Percentiles rank a stretch among this genome's conserved stretches.
Evolutionary conservation across 75 land plant genomes (phyloP).

Genomic region (Selaginella tamariscina): DNA sequence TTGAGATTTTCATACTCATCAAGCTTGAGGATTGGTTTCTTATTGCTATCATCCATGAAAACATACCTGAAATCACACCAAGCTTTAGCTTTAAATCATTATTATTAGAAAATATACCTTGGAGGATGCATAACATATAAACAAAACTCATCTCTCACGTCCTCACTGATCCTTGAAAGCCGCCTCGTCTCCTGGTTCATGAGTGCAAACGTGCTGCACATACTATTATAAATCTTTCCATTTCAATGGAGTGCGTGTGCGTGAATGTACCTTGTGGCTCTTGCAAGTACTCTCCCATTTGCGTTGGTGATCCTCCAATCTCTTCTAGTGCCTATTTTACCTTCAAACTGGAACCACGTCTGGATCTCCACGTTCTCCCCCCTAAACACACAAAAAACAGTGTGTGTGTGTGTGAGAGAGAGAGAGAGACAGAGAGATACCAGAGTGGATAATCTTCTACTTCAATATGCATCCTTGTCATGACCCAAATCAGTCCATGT

Average conservation of each 20-base stretch:
- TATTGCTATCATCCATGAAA: conserved; percentile 20
- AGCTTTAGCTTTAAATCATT: no score
- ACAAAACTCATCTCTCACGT: conserved; percentile 53
- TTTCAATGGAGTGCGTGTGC: not conserved
- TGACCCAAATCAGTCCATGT: conserved; percentile 78
- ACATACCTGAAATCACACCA: conserved; percentile 32
- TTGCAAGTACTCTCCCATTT: conserved; percentile 58
- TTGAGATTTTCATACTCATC: not conserved
- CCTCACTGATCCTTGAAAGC: conserved; percentile 66
- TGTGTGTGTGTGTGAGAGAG: not conserved
- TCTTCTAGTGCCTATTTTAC: conserved; percentile 68
- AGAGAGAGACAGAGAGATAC: conserved; percentile 26
- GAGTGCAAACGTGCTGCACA: conserved; percentile 87
- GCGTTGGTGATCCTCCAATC: conserved; percentile 77
- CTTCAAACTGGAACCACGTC: conserved; percentile 87
- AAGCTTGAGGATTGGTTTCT: not conserved
- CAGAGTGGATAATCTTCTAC: conserved; percentile 82
- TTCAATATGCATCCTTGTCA: conserved; percentile 93
- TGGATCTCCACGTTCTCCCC: conserved; percentile 83
- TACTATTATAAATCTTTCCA: not conserved
- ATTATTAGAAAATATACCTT: no score
- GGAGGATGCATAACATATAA: conserved; percentile 38
- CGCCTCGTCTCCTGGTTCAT: conserved; percentile 85
- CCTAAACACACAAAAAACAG: conserved; percentile 30
- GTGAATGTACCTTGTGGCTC: conserved; percentile 65